These are phyloP conservation scores for Papilionanthe hybrid DNA, from an alignment of 116 monocot genomes.

Conservation along the genomic window DNA sequence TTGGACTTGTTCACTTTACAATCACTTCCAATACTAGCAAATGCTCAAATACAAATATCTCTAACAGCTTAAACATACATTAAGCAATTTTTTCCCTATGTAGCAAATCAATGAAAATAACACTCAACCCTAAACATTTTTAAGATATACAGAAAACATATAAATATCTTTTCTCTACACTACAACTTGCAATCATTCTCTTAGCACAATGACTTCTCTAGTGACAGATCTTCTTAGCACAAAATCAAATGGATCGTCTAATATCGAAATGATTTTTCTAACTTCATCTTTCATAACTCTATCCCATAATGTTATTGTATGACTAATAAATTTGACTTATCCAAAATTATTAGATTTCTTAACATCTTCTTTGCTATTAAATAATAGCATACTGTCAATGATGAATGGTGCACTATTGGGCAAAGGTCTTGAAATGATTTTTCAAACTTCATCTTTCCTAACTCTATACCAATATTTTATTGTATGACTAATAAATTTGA, in stretches of 20 bases:
- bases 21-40: too few relatives aligned
- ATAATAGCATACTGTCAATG: too few relatives aligned
- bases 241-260: neutral
- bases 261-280: neutral
- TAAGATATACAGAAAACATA: neutral
- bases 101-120: neutral
- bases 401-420: too few relatives aligned
- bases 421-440: neutral
- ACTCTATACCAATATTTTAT: neutral
- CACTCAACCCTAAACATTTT: neutral
- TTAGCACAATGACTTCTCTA: neutral
- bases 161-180: neutral
- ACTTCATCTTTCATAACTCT: neutral
- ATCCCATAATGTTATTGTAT: neutral
- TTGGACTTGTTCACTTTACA: too few relatives aligned
- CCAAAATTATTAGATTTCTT: too few relatives aligned
- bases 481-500: neutral
- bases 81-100: neutral
- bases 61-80: too few relatives aligned
- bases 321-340: too few relatives aligned
- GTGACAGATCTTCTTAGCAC: neutral
- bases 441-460: neutral
- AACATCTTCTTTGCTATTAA: too few relatives aligned
- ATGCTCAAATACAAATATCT: too few relatives aligned
- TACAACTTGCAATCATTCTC: neutral